A percentile compares a stretch with the other conserved stretches of the same genome.
phyloP scores from a whole-genome alignment of 805 yeast genomes.

The Candida ulmi region DNA sequence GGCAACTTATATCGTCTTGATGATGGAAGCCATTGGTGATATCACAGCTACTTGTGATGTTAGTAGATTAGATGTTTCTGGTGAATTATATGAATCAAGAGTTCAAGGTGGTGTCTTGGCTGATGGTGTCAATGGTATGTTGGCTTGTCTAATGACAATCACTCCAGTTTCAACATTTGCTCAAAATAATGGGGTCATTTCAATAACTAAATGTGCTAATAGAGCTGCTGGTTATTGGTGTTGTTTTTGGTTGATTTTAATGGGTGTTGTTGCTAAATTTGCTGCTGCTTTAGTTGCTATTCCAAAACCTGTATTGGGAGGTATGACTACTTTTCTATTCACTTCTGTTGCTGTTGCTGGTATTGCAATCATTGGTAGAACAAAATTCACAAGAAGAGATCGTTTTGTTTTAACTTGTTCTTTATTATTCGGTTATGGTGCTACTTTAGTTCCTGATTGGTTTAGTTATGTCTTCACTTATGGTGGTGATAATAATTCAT shows the following conservation, averaged over 20 bases:
- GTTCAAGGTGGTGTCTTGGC: conserved; percentile 91
- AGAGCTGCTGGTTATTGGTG: conserved; percentile 77
- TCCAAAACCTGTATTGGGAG: conserved; percentile 78
- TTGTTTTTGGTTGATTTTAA: conserved; percentile 69
- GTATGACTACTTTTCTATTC: conserved; percentile 78
- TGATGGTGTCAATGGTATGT: conserved; percentile 75
- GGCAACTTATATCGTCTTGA: conserved; percentile 74
- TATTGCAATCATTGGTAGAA: conserved; percentile 51
- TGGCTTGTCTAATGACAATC: conserved; percentile 73
- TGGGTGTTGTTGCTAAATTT: conserved; percentile 86
- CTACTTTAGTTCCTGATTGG: conserved; percentile 61
- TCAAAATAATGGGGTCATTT: conserved; percentile 92
- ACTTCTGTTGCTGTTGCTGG: conserved; percentile 76
- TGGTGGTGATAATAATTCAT: conserved; percentile 47
- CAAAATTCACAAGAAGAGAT: conserved; percentile 61
- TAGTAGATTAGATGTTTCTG: conserved; percentile 78
- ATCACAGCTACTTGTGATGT: conserved; percentile 93
- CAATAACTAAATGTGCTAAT: conserved; percentile 88
- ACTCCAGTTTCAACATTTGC: conserved; percentile 94
- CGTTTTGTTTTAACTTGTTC: conserved; percentile 66
- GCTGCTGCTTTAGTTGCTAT: conserved; percentile 82
- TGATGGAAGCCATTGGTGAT: conserved; percentile 95
- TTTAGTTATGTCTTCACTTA: conserved; percentile 61
- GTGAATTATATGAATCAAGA: conserved; percentile 74
- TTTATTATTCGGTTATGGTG: conserved; percentile 60